Percentiles rank a stretch among this genome's conserved stretches.
These are phyloP conservation scores for Globisporangium canariense DNA, from an alignment of 352 stramenopile genomes.

Conservation along the genomic window DNA sequence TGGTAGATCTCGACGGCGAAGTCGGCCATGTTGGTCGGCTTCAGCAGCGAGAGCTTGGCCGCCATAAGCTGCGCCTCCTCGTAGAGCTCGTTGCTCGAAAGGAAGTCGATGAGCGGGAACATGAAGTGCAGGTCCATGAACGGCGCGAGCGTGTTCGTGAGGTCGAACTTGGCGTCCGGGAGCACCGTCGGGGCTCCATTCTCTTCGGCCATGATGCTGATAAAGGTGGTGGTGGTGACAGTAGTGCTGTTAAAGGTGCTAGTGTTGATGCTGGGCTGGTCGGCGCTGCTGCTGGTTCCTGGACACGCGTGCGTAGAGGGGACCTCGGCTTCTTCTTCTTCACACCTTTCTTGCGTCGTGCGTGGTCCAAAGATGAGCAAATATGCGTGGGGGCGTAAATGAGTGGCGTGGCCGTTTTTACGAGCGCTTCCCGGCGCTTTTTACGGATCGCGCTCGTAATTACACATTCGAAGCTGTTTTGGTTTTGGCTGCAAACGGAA, in stretches of 20 bases:
- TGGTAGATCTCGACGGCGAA: conserved; percentile 96
- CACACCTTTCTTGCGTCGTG: conserved; percentile 5
- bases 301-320: background rate
- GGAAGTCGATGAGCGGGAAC: conserved; percentile 96
- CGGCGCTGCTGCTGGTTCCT: conserved; percentile 7
- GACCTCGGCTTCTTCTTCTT: conserved; percentile 7
- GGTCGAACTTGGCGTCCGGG: conserved; percentile 86
- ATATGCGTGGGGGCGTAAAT: conserved; percentile 26
- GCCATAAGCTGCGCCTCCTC: conserved; percentile 88
- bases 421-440: conserved; percentile 4
- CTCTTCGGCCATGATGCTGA: conserved; percentile 45
- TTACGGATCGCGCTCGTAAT: conserved; percentile 25
- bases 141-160: conserved; percentile 92
- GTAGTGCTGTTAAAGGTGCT: background rate
- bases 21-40: conserved; percentile 96
- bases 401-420: conserved; percentile 33
- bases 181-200: conserved; percentile 36
- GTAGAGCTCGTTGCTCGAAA: conserved; percentile 90
- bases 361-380: conserved; percentile 8
- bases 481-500: no score
- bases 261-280: conserved; percentile 5
- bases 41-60: conserved; percentile 90
- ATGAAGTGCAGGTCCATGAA: conserved; percentile 98
- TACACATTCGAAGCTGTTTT: conserved; percentile 10
- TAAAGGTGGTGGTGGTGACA: background rate